Evolutionary conservation across 169 alveolate genomes (phyloP).

Genomic region (Plasmodium relictum): DNA sequence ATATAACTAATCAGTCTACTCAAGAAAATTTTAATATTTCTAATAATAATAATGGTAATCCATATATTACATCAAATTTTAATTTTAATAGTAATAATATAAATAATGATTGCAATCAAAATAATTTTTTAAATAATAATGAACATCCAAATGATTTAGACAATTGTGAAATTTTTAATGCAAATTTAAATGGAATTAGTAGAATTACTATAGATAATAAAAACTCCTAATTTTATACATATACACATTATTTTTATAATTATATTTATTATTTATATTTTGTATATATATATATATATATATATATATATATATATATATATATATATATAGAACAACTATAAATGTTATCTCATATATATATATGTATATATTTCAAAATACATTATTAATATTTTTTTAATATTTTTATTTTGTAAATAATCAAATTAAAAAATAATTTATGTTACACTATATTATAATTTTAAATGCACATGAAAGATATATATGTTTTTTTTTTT

Average conservation of each 20-base stretch:
- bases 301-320: neutral
- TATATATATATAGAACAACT: neutral
- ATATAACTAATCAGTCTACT: conserved; percentile 29
- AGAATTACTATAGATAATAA: conserved; percentile 64
- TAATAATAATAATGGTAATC: neutral
- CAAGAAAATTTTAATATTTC: conserved; percentile 30
- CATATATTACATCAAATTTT: neutral
- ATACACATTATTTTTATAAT: neutral
- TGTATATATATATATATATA: neutral
- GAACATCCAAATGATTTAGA: conserved; percentile 43
- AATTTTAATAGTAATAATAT: neutral
- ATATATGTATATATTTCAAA: neutral
- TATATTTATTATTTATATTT: neutral
- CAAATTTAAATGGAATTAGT: conserved; percentile 74
- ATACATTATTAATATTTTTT: neutral
- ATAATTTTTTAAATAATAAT: conserved; percentile 29
- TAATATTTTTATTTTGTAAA: no score
- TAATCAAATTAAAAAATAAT: neutral
- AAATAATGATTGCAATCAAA: neutral
- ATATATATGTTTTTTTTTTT: neutral
- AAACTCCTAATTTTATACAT: conserved; percentile 7
- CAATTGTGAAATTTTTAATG: conserved; percentile 59
- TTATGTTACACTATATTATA: neutral
- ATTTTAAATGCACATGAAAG: neutral
- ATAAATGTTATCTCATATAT: neutral